Conservation (phyloP, 106 monocot genomes). For the Dendrobium catenatum region DNA sequence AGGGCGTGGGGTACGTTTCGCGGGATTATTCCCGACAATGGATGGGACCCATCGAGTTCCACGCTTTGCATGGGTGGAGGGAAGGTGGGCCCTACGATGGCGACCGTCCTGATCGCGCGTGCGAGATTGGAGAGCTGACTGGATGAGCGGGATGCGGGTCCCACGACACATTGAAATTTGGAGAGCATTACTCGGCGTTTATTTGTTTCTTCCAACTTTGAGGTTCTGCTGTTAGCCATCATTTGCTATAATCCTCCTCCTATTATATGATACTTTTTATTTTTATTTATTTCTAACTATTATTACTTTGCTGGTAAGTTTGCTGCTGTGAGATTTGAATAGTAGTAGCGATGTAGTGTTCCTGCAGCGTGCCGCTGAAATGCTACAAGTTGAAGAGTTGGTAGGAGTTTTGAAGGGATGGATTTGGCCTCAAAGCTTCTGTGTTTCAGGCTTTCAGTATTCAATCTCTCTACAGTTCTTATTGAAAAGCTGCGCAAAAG, state of each 20-base stretch:
- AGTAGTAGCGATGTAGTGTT: no score
- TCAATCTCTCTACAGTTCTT: no score
- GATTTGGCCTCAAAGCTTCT: no score
- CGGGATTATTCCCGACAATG: conserved; percentile 6
- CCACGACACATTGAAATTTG: not conserved
- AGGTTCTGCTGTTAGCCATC: not conserved
- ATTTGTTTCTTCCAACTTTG: no score
- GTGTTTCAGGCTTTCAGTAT: no score
- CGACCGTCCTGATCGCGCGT: conserved; percentile 7
- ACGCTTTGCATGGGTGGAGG: conserved; percentile 12
- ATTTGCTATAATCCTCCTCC: not conserved
- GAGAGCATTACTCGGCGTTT: no score
- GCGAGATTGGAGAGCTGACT: not conserved
- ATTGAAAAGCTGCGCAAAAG: no score
- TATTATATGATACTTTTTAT: not conserved
- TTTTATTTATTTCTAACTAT: not conserved
- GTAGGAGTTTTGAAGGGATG: no score
- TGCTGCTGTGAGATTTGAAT: not conserved
- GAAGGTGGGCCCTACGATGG: not conserved
- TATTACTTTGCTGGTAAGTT: not conserved
- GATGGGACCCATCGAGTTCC: conserved; percentile 1
- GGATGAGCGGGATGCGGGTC: not conserved
- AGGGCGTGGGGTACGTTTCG: not conserved
- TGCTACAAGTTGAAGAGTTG: no score
- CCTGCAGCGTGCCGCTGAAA: no score